Evolutionary conservation across 306 rosid genomes (phyloP).

Genomic region (Sphenostylis stenocarpa): DNA sequence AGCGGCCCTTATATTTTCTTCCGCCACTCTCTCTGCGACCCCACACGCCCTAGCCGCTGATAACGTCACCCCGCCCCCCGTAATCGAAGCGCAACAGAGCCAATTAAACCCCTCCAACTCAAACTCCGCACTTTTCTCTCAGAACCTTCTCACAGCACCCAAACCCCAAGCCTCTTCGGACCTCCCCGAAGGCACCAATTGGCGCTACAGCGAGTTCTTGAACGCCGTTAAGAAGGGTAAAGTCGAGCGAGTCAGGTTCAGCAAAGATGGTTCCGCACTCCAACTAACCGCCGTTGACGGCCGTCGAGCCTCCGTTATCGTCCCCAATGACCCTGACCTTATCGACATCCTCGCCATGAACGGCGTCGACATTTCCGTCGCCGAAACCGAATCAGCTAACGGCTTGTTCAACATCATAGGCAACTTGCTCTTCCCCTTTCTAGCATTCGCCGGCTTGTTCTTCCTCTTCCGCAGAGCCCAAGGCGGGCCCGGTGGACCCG

Average conservation of each 20-base stretch:
- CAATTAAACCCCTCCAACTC: conserved; percentile 41
- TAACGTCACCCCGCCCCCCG: conserved; percentile 46
- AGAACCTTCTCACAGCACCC: conserved; percentile 71
- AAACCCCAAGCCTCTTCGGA: conserved; percentile 74
- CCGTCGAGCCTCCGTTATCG: conserved; percentile 80
- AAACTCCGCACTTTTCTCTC: conserved; percentile 58
- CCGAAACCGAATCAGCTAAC: conserved; percentile 80
- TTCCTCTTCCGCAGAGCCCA: conserved; percentile 81
- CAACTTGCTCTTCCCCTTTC: conserved; percentile 74
- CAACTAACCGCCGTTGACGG: conserved; percentile 93
- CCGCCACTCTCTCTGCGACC: conserved; percentile 22
- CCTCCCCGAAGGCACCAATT: conserved; percentile 86
- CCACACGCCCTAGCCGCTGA: conserved; percentile 71
- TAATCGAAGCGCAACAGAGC: conserved; percentile 57
- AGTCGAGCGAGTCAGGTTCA: conserved; percentile 89
- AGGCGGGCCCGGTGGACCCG: conserved; percentile 91
- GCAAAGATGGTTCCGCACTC: conserved; percentile 88
- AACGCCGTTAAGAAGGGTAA: conserved; percentile 95
- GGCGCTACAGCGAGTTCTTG: conserved; percentile 96
- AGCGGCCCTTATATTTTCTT: conserved; percentile 68
- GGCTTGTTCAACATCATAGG: conserved; percentile 78
- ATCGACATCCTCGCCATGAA: conserved; percentile 94
- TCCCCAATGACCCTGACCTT: conserved; percentile 96
- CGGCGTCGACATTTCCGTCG: conserved; percentile 90
- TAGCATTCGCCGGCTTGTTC: conserved; percentile 92